A percentile compares a stretch with the other conserved stretches of the same genome.
These are phyloP conservation scores for Strigomonas galati DNA, from an alignment of 208 protist species.

Conservation along the genomic window DNA sequence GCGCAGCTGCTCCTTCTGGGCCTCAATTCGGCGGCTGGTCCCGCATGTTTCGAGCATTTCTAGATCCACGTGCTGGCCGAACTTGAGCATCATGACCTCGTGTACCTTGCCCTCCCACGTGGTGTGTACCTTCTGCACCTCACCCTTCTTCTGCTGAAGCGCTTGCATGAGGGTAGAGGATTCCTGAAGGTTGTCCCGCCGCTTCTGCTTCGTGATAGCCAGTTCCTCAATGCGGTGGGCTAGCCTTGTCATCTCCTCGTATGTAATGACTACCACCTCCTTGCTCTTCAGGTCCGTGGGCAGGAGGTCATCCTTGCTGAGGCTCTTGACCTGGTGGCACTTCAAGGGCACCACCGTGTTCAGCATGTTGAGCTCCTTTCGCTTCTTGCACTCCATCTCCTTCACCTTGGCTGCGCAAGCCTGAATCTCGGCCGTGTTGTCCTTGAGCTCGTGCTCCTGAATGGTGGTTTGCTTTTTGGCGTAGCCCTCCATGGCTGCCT, in stretches of 20 bases:
- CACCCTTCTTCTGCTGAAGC: constrained; percentile 65
- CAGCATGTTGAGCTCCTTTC: constrained; percentile 94
- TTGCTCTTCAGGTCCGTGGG: constrained; percentile 45
- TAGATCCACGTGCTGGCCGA: constrained; percentile 91
- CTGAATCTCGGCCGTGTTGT: constrained; percentile 26
- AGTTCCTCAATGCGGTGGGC: constrained; percentile 72
- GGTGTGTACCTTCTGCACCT: constrained; percentile 55
- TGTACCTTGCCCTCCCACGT: constrained; percentile 86
- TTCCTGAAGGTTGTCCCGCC: constrained; percentile 41
- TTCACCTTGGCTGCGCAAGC: constrained; percentile 80
- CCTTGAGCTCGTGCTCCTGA: constrained; percentile 70
- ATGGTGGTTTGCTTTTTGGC: constrained; percentile 35
- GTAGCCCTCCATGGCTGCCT: constrained; percentile 26
- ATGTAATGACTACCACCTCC: constrained; percentile 77
- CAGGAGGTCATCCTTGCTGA: constrained; percentile 33
- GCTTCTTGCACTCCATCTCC: constrained; percentile 92
- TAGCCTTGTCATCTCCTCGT: constrained; percentile 62
- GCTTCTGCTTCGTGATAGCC: constrained; percentile 63
- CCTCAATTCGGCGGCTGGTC: constrained; percentile 84
- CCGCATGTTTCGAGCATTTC: constrained; percentile 88
- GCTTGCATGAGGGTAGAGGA: constrained; percentile 61
- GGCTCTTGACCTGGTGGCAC: constrained; percentile 78
- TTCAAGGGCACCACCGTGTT: constrained; percentile 87
- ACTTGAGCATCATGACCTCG: constrained; percentile 95
- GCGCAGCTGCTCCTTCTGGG: constrained; percentile 87